Evolutionary conservation across 371 early-diverging fungal species (phyloP).

Genomic region (Mortierella sp.): DNA sequence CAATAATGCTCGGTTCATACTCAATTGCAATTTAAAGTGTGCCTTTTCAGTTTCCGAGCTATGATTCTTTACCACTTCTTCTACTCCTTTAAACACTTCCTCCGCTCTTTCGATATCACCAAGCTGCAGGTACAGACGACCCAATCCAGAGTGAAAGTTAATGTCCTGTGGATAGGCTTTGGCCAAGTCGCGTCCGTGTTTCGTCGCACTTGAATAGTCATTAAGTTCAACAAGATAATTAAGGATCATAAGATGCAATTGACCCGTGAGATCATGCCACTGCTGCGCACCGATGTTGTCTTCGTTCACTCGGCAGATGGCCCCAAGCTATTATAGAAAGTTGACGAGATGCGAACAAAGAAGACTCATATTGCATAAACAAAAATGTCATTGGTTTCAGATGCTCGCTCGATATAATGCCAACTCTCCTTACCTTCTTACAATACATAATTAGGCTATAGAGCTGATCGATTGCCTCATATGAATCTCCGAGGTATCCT

Average conservation of each 20-base stretch:
- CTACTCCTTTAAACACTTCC: conserved; percentile 57
- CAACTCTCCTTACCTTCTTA: conserved; percentile 57
- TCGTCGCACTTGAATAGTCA: conserved; percentile 64
- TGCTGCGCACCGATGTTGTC: conserved; percentile 39
- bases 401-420: neutral
- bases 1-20: conserved; percentile 64
- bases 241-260: conserved; percentile 65
- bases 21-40: conserved; percentile 57
- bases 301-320: conserved; percentile 29
- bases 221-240: conserved; percentile 64
- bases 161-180: conserved; percentile 50
- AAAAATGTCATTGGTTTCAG: neutral
- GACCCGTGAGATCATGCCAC: conserved; percentile 65
- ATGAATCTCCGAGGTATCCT: conserved; percentile 61
- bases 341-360: neutral
- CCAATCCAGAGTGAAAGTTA: conserved; percentile 66
- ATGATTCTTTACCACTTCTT: conserved; percentile 32
- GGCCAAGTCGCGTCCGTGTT: conserved; percentile 46
- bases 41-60: conserved; percentile 17
- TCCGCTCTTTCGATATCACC: conserved; percentile 64
- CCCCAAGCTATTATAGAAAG: conserved; percentile 31
- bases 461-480: conserved; percentile 64
- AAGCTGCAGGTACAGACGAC: conserved; percentile 70
- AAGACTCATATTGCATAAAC: neutral
- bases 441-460: conserved; percentile 66